phyloP scores from a whole-genome alignment of 345 rosid genomes.

The Rubroshorea leprosula region DNA sequence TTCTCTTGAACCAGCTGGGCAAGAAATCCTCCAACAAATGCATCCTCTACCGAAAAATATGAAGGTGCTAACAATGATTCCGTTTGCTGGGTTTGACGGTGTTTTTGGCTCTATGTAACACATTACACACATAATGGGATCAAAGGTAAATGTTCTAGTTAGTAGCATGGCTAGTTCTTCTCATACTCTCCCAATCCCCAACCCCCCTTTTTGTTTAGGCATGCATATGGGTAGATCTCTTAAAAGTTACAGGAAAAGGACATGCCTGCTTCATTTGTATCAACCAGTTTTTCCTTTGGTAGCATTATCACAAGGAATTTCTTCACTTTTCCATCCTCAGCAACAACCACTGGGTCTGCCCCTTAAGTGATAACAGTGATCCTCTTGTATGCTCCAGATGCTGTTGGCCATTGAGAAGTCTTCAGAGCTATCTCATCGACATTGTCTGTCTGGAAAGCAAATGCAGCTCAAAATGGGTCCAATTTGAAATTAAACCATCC shows the following conservation, averaged over 20 bases:
- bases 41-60: slow-evolving; percentile 56
- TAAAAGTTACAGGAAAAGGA: neutral
- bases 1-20: slow-evolving; percentile 80
- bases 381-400: neutral
- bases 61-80: neutral
- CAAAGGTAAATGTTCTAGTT: no score
- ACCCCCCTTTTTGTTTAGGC: no score
- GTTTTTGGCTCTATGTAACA: neutral
- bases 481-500: neutral
- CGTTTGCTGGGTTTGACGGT: neutral
- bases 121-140: no score
- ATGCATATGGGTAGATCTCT: neutral
- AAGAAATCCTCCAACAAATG: slow-evolving; percentile 78
- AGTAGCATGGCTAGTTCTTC: no score
- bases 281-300: neutral
- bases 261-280: neutral
- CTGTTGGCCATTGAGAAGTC: neutral
- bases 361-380: neutral
- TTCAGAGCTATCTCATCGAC: neutral
- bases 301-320: neutral
- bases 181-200: no score
- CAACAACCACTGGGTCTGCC: neutral
- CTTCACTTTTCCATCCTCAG: neutral
- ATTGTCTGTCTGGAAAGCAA: neutral
- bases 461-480: neutral